Conservation (phyloP, 257 asterid species). For the Nicotiana obtusifolia region DNA sequence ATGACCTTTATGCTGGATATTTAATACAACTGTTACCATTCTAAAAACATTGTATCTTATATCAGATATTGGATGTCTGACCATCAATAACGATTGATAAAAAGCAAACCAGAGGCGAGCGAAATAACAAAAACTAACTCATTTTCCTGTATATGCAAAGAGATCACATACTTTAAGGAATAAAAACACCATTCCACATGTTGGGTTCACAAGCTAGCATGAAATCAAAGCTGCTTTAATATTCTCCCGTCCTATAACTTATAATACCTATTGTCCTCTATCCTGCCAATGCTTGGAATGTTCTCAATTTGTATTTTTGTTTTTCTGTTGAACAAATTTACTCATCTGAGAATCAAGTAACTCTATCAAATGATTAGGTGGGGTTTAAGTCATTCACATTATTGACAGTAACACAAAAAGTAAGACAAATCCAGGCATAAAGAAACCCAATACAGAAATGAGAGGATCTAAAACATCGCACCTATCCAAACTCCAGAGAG, state of each 20-base stretch:
- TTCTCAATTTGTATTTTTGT: background rate
- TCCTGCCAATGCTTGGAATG: constrained; percentile 3
- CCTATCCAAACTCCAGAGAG: background rate
- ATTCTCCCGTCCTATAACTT: background rate
- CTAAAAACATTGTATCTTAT: background rate
- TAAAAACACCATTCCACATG: background rate
- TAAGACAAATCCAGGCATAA: background rate
- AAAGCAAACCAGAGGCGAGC: background rate
- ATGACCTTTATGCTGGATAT: too few relatives aligned
- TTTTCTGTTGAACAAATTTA: background rate
- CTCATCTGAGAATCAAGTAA: background rate
- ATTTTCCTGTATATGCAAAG: background rate
- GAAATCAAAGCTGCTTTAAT: background rate
- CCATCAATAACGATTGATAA: background rate
- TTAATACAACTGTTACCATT: too few relatives aligned
- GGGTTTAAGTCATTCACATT: background rate
- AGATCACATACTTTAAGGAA: background rate
- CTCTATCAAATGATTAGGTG: background rate
- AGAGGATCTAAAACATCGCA: background rate
- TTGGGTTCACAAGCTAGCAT: background rate
- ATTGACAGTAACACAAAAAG: background rate
- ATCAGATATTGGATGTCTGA: background rate
- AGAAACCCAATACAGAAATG: background rate
- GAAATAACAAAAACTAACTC: background rate
- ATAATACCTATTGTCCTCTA: background rate